Evolutionary conservation across 257 asterid genomes (phyloP).

Genomic region (Mitragyna speciosa): DNA sequence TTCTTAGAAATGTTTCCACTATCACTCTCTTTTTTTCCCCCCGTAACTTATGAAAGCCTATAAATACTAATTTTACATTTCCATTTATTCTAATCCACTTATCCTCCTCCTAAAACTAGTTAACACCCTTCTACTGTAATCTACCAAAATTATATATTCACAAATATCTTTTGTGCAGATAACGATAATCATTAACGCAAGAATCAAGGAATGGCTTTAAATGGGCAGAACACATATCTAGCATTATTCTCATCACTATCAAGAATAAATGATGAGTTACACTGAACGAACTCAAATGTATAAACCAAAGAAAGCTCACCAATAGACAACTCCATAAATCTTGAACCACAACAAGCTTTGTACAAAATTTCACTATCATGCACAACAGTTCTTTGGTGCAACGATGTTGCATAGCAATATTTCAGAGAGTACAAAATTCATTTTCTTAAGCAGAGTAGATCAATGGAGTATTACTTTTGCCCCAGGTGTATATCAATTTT

Average conservation of each 20-base stretch:
- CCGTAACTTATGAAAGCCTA: neutral
- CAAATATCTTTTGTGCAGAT: too few species aligned
- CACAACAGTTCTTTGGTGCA: neutral
- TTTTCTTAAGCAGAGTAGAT: neutral
- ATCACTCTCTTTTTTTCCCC: neutral
- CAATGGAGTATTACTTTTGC: neutral
- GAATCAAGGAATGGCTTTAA: neutral
- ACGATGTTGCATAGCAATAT: neutral
- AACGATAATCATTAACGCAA: too few species aligned
- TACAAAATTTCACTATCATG: neutral
- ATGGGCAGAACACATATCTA: neutral
- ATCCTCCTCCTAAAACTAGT: neutral
- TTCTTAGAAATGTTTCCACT: neutral
- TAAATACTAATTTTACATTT: neutral
- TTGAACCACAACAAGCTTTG: neutral
- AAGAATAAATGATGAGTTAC: neutral
- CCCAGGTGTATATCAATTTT: neutral
- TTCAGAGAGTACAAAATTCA: neutral
- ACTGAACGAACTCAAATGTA: neutral
- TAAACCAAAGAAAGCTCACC: neutral
- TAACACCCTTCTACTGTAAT: neutral
- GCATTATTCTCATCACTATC: neutral
- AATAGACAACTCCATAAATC: neutral
- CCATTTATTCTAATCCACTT: neutral
- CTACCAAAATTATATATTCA: too few species aligned